Evolutionary conservation across 2,329 filamentous ascomycete species (phyloP), one percentile per base, ranked within the genome.

Genomic region (Claviceps maximensis): DNA sequence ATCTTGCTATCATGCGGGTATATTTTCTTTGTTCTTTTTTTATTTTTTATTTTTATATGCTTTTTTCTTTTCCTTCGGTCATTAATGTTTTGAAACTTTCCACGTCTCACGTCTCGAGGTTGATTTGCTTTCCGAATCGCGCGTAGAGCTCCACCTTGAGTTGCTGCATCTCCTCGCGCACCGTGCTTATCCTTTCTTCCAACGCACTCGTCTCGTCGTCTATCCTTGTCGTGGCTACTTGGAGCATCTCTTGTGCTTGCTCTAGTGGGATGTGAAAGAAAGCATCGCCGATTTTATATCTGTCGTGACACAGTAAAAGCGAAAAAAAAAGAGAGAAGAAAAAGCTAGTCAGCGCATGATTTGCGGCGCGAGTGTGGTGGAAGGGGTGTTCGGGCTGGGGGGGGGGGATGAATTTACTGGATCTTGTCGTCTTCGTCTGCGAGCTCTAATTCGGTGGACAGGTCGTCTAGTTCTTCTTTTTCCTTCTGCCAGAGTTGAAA

Each of bases 391-490:
- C 21, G 17, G 15, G 15, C 10, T 15, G 44, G 23, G 46, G 12
- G 15, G 17, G n/a, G 29, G 36, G 27, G 9, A 36, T 9, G 38
- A 2, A 23, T n/a, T 9, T 78, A 96, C 87, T 88, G 90, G 23
- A 98, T 83, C 63, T 86, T 83, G 51, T 95, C 89, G 61, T 97
- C 91, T 68, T 98, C 93, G 67, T 97, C 91, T 51, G 89, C 88
- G 19, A 98, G 81, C 71, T 98, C 93, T 47, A 98, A 77, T 68
- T 98, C 93, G 52, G 78, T 87, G 2, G 85, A 86, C 52, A 98
- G 79, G 68, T 98, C 93, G 66, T 97, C 90, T 3, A 97, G 80
- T 65, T 97, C 93, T 70, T 98, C 93, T 72, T 96, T 97, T 69
- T 97, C 91, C 74, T 97, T 97, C 91, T 97, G 64, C 52, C 17